These are phyloP conservation scores for Kodamaea laetipori DNA, from an alignment of 805 yeast species.

Conservation along the genomic window DNA sequence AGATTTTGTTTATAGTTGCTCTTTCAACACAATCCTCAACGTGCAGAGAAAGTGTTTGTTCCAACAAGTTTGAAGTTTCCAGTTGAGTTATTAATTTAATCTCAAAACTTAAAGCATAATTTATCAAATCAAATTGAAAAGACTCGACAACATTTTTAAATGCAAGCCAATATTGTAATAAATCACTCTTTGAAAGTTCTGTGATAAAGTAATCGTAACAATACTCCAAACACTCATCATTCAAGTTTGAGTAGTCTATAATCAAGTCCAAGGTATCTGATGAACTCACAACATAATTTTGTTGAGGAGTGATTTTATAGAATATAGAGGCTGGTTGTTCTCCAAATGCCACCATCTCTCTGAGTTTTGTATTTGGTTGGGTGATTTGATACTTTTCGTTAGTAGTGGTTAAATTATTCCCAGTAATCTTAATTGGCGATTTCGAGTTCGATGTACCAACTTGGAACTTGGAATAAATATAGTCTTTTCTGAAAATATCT, in stretches of 20 bases:
- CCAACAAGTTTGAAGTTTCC: conserved; percentile 21
- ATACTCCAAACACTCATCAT: conserved; percentile 44
- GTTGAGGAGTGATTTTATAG: conserved; percentile 47
- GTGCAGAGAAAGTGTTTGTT: conserved; percentile 16
- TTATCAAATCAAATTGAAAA: conserved; percentile 32
- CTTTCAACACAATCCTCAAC: conserved; percentile 15
- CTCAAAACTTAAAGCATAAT: conserved; percentile 27
- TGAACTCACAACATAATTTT: conserved; percentile 19
- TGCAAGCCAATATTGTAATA: conserved; percentile 25
- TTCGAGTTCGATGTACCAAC: conserved; percentile 57
- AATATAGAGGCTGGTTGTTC: conserved; percentile 72
- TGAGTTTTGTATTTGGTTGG: conserved; percentile 18
- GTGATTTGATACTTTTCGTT: conserved; percentile 28
- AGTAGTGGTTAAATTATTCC: conserved; percentile 41
- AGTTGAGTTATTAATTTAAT: conserved; percentile 22
- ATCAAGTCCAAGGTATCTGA: conserved; percentile 44
- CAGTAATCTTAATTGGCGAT: conserved; percentile 55
- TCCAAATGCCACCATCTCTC: conserved; percentile 54
- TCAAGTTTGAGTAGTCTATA: conserved; percentile 49
- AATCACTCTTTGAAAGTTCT: conserved; percentile 14
- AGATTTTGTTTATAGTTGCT: conserved; percentile 11
- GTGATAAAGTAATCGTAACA: conserved; percentile 16
- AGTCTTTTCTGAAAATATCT: conserved; percentile 63
- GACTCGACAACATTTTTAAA: conserved; percentile 22
- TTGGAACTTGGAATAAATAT: conserved; percentile 66